These are phyloP conservation scores for Aspergillus sp. DNA, from an alignment of 2,329 filamentous ascomycete species.

Conservation along the genomic window DNA sequence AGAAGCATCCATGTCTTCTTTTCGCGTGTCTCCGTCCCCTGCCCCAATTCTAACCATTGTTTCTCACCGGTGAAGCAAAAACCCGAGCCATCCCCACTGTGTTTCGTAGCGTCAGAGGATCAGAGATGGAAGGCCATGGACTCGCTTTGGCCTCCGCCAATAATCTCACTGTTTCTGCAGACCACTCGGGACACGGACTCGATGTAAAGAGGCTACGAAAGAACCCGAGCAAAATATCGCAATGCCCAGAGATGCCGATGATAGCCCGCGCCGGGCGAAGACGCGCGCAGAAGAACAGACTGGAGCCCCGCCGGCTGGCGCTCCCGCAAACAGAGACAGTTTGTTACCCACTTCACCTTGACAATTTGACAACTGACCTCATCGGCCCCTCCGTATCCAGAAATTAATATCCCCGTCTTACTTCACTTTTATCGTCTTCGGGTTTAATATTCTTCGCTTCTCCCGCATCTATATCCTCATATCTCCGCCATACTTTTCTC, in stretches of 20 bases:
- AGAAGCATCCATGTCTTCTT: conserved; percentile 5
- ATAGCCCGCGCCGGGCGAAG: conserved; percentile 1
- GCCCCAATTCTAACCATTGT: conserved; percentile 19
- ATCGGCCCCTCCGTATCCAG: conserved; percentile 25
- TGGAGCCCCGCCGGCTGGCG: conserved; percentile 20
- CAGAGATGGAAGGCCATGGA: conserved; percentile 5
- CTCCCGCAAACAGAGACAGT: conserved; percentile 15
- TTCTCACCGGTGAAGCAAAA: conserved; percentile 21
- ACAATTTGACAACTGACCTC: conserved; percentile 30
- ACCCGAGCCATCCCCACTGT: conserved; percentile 15
- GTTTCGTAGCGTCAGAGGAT: conserved; percentile 29
- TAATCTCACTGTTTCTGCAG: conserved; percentile 8
- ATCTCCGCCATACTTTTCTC: neutral
- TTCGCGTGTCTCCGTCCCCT: conserved; percentile 12
- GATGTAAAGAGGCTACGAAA: conserved; percentile 2
- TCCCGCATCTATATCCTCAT: conserved; percentile 4
- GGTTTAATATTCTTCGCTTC: conserved; percentile 5
- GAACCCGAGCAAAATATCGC: conserved; percentile 5
- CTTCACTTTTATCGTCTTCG: conserved; percentile 5
- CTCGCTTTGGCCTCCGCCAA: conserved; percentile 13
- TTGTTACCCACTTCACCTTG: conserved; percentile 13
- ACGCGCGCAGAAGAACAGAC: neutral
- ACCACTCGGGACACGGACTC: neutral
- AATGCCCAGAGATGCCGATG: conserved; percentile 2
- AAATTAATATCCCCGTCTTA: conserved; percentile 1